These are phyloP conservation scores for Astragalus membranaceus DNA, from an alignment of 306 rosid species.

Conservation along the genomic window DNA sequence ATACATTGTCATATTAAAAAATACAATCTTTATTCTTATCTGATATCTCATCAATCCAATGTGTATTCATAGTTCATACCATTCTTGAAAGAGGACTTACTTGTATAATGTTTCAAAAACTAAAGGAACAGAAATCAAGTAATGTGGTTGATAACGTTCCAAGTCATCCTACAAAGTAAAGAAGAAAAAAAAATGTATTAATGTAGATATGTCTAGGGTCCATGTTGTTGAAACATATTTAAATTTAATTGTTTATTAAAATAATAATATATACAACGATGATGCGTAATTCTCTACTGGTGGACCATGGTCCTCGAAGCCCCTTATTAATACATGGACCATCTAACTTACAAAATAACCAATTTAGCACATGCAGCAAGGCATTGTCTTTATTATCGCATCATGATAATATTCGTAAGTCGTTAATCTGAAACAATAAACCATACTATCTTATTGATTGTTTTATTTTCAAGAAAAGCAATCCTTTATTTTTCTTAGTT, in stretches of 20 bases:
- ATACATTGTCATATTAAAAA: neutral
- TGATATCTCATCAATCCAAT: neutral
- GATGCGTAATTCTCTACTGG: too few species aligned
- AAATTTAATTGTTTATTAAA: too few species aligned
- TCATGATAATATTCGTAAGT: neutral
- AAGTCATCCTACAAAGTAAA: slow-evolving; percentile 55
- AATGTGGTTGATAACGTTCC: slow-evolving; percentile 65
- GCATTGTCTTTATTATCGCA: neutral
- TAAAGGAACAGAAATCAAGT: slow-evolving; percentile 80
- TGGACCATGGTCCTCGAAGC: too few species aligned
- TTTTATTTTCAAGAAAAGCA: neutral
- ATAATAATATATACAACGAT: too few species aligned
- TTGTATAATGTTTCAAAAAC: slow-evolving; percentile 90
- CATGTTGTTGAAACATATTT: too few species aligned
- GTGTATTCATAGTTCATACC: slow-evolving; percentile 10
- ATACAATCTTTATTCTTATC: neutral
- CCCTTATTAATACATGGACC: neutral
- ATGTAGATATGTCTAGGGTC: too few species aligned
- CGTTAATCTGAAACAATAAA: neutral
- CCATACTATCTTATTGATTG: neutral
- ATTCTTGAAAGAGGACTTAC: slow-evolving; percentile 29
- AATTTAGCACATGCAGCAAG: neutral
- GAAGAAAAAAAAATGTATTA: neutral
- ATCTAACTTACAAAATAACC: slow-evolving; percentile 3
- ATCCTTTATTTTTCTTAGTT: neutral